These are phyloP conservation scores for Hanseniaspora meyeri DNA, from an alignment of 805 yeast genomes.

Conservation along the genomic window DNA sequence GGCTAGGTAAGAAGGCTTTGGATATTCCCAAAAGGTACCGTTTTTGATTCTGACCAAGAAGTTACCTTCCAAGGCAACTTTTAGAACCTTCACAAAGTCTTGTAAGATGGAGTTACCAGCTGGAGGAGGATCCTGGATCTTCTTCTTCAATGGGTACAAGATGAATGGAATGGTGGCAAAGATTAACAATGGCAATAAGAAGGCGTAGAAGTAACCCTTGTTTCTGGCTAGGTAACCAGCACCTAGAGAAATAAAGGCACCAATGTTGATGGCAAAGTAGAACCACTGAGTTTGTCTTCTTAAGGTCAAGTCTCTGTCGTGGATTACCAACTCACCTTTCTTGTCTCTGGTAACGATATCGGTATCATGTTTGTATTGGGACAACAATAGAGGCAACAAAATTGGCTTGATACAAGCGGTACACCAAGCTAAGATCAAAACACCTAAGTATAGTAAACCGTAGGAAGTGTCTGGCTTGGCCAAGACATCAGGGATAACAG, in stretches of 20 bases:
- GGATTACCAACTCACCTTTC: conserved; percentile 54
- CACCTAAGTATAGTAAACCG: conserved; percentile 43
- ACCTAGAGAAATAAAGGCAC: conserved; percentile 62
- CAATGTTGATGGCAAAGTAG: conserved; percentile 65
- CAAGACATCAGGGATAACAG: conserved; percentile 52
- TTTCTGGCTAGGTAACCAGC: conserved; percentile 59
- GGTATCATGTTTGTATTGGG: conserved; percentile 57
- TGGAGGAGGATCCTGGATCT: conserved; percentile 23
- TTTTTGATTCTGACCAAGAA: conserved; percentile 32
- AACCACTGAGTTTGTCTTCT: conserved; percentile 67
- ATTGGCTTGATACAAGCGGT: conserved; percentile 75
- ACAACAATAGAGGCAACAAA: conserved; percentile 50
- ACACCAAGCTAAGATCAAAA: conserved; percentile 51
- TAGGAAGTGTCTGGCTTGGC: conserved; percentile 39
- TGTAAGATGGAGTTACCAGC: conserved; percentile 32
- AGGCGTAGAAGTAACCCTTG: conserved; percentile 66
- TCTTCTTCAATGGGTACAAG: conserved; percentile 27
- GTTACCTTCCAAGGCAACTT: conserved; percentile 33
- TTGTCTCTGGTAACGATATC: conserved; percentile 43
- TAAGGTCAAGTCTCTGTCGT: conserved; percentile 57
- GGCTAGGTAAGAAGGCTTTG: conserved; percentile 14
- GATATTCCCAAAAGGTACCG: conserved; percentile 38
- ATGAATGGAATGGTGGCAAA: conserved; percentile 42
- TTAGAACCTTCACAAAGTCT: conserved; percentile 32
- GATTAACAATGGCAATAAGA: conserved; percentile 52